phyloP scores from a whole-genome alignment of 352 stramenopile genomes.

The Pythium oligandrum region DNA sequence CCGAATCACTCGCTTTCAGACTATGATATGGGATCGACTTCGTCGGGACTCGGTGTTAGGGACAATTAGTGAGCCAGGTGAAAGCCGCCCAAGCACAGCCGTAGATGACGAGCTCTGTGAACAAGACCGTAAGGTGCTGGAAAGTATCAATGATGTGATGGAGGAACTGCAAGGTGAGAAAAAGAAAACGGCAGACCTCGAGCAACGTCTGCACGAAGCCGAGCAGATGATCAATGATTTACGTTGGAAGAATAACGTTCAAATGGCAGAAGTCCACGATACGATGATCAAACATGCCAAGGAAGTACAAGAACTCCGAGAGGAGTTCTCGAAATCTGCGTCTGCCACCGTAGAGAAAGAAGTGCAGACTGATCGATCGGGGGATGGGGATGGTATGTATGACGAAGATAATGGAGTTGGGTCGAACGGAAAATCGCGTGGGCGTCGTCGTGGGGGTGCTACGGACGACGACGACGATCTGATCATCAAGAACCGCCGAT shows the following conservation, averaged over 20 bases:
- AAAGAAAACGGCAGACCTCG: slow-evolving; percentile 23
- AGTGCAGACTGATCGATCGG: slow-evolving; percentile 32
- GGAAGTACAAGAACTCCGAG: slow-evolving; percentile 31
- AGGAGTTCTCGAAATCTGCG: slow-evolving; percentile 26
- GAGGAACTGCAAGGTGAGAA: slow-evolving; percentile 43
- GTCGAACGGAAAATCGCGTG: slow-evolving; percentile 7
- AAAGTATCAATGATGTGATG: slow-evolving; percentile 40
- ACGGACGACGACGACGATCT: slow-evolving; percentile 33
- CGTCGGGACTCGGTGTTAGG: slow-evolving; percentile 5
- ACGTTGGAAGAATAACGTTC: slow-evolving; percentile 51
- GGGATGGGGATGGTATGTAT: slow-evolving; percentile 19
- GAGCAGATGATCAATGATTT: slow-evolving; percentile 41
- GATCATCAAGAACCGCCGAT: slow-evolving; percentile 47
- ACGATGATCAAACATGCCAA: slow-evolving; percentile 19
- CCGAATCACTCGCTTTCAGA: slow-evolving; percentile 58
- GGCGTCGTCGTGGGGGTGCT: slow-evolving; percentile 26
- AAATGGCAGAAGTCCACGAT: slow-evolving; percentile 41
- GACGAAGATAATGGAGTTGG: slow-evolving; percentile 16
- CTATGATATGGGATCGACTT: slow-evolving; percentile 30
- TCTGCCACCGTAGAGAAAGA: slow-evolving; percentile 32
- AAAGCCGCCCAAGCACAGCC: neutral
- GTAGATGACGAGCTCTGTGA: slow-evolving; percentile 51
- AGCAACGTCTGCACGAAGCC: slow-evolving; percentile 35
- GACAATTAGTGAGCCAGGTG: neutral
- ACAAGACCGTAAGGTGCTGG: slow-evolving; percentile 59